A percentile compares a stretch with the other conserved stretches of the same genome.
Evolutionary conservation across 805 yeast species (phyloP).

Genomic region (Barnettozyma botsteinii): DNA sequence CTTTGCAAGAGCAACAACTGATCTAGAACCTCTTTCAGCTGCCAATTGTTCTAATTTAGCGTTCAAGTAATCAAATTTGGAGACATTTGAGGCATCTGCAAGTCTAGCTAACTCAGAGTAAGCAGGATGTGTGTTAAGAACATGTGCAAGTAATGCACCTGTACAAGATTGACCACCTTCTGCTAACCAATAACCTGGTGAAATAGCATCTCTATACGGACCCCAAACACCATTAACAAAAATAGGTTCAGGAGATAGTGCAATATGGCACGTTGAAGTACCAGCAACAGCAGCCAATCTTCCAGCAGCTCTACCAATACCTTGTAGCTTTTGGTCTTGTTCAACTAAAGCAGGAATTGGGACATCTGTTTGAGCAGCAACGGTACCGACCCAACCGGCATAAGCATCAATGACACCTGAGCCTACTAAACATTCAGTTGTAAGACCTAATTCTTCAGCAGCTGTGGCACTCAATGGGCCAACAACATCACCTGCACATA

Average conservation of each 20-base stretch:
- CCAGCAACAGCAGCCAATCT: conserved; percentile 98
- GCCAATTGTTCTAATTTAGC: conserved; percentile 63
- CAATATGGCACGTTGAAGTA: conserved; percentile 94
- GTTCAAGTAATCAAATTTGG: conserved; percentile 81
- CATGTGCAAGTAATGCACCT: conserved; percentile 88
- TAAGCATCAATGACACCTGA: conserved; percentile 97
- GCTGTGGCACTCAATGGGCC: conserved; percentile 63
- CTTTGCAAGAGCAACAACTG: conserved; percentile 76
- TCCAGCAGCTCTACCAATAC: conserved; percentile 63
- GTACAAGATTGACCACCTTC: conserved; percentile 99
- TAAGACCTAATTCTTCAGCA: conserved; percentile 79
- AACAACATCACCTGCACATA: conserved; percentile 86
- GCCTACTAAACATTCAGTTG: conserved; percentile 78
- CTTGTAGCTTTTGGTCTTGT: conserved; percentile 39
- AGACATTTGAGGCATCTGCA: conserved; percentile 62
- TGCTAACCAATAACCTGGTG: conserved; percentile 89
- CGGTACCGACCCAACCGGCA: conserved; percentile 98
- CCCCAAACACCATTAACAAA: conserved; percentile 99
- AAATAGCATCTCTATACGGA: conserved; percentile 89
- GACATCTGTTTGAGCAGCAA: conserved; percentile 77
- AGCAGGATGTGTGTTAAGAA: conserved; percentile 85
- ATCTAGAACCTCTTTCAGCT: conserved; percentile 49
- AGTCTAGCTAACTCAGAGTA: conserved; percentile 60
- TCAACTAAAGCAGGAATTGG: conserved; percentile 44
- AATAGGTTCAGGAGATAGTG: conserved; percentile 74